Conservation (phyloP, 352 stramenopile genomes). For the Pythium phragmiticola region DNA sequence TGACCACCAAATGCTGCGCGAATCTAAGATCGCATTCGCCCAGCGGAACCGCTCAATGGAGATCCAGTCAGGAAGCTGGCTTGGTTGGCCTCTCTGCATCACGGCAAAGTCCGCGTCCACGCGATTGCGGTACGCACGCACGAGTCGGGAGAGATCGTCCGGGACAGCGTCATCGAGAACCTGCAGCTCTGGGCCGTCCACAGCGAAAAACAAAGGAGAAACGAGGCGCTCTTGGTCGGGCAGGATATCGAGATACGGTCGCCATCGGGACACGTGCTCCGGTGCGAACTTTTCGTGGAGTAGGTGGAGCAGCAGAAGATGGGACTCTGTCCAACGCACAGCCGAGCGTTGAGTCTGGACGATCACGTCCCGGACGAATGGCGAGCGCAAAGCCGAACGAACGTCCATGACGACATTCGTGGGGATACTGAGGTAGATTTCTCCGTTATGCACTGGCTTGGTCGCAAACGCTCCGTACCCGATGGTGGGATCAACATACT, state of each 20-base stretch:
- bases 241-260: slow-evolving; percentile 87
- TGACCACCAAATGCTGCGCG: slow-evolving; percentile 92
- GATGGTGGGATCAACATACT: slow-evolving; percentile 45
- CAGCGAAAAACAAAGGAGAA: slow-evolving; percentile 54
- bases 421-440: slow-evolving; percentile 86
- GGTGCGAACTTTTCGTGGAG: slow-evolving; percentile 81
- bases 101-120: slow-evolving; percentile 13
- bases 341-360: not conserved
- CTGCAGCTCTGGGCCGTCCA: slow-evolving; percentile 16
- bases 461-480: slow-evolving; percentile 70
- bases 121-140: slow-evolving; percentile 26
- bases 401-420: slow-evolving; percentile 65
- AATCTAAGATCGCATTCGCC: slow-evolving; percentile 88
- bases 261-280: slow-evolving; percentile 50
- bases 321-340: slow-evolving; percentile 10
- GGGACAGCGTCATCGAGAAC: slow-evolving; percentile 49
- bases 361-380: slow-evolving; percentile 35
- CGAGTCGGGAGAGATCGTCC: slow-evolving; percentile 20
- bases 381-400: slow-evolving; percentile 48
- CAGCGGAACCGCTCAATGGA: slow-evolving; percentile 68
- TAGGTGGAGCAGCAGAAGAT: slow-evolving; percentile 62
- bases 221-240: slow-evolving; percentile 28
- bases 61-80: slow-evolving; percentile 36
- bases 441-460: slow-evolving; percentile 43
- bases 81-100: not conserved